Base-by-base conservation (phyloP, 1,139 yeast genomes). In the Blastobotrys illinoisensis region DNA sequence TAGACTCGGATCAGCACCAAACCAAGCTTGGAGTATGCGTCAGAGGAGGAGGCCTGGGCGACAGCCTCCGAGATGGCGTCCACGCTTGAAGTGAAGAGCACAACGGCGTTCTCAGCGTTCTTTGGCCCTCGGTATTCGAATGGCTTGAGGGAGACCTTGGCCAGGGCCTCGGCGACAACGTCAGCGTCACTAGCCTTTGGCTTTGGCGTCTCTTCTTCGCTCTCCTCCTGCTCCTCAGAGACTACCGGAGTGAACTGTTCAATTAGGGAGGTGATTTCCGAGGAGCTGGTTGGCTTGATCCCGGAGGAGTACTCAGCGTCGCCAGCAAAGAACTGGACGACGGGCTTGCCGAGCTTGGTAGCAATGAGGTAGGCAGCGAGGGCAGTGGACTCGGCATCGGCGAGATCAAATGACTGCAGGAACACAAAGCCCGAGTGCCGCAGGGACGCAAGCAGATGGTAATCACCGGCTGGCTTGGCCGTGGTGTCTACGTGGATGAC, bases 391-490 rank as follows among this genome's bases (percentile, higher is more conserved):
- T 74, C 71, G 9, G 86, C 75, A 60, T 85, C 88, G 32, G 73
- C 70, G 5, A 79, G 69, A 46, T 76, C 73, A 62, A 81, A 83
- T 9, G 96, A 86, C 54, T 89, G 78, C 57, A 89, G 70, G 26
- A 86, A 76, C 9, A 84, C 80, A 60, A 77, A 79, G 18, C 82
- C 81, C 51, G 86, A 75, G 69, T 88, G 95, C 66, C 91, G 82
- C 62, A 88, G 75, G 9, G 88, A 80, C 14, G 91, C 76, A 36
- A 88, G 79, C 32, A 80, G 74, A 9, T 86, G 79, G 67, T 76
- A 88, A 67, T 89, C 96, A 36, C 70, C 51, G 9, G 59, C 49
- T 11, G 53, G 54, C 5, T 56, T 46, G 5, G 58, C 54, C 19
- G 56, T 53, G 57, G 86, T 70, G 59, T 81, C 82, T 48, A 84